Evolutionary conservation across 1,139 yeast species (phyloP).

Genomic region (Scheffersomyces cryptocercus): DNA sequence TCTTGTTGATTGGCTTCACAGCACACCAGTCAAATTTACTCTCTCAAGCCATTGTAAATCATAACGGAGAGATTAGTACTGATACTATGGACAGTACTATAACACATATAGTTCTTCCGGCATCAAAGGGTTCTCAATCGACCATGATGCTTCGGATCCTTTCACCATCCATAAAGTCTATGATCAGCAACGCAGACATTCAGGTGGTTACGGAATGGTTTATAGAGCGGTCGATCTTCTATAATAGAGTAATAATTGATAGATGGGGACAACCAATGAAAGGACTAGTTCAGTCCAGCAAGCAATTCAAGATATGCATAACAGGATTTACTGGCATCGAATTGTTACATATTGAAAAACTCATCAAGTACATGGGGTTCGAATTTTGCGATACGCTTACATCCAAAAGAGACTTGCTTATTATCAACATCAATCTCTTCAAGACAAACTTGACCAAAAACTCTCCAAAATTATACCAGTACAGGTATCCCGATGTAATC

Average conservation of each 20-base stretch:
- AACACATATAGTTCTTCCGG: constrained; percentile 46
- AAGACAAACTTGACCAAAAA: constrained; percentile 31
- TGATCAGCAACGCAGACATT: constrained; percentile 24
- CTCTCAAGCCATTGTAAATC: constrained; percentile 35
- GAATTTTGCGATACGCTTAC: constrained; percentile 53
- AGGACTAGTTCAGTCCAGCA: constrained; percentile 33
- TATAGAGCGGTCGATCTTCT: constrained; percentile 73
- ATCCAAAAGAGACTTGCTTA: constrained; percentile 58
- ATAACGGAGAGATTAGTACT: constrained; percentile 40
- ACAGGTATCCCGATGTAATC: constrained; percentile 33
- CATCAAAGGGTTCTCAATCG: constrained; percentile 31
- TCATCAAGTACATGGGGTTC: constrained; percentile 56
- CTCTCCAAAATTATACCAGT: constrained; percentile 42
- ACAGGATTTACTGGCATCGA: constrained; percentile 89
- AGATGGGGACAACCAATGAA: constrained; percentile 72
- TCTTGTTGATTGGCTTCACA: constrained; percentile 41
- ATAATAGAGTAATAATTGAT: constrained; percentile 55
- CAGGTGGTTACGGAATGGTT: constrained; percentile 77
- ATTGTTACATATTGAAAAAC: constrained; percentile 67
- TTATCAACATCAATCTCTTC: constrained; percentile 61
- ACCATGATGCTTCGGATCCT: constrained; percentile 25
- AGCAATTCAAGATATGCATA: constrained; percentile 54
- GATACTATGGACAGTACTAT: constrained; percentile 18
- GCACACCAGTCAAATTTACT: constrained; percentile 33
- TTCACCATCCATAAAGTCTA: constrained; percentile 20